These are phyloP conservation scores for Lumnitzera littorea DNA, from an alignment of 345 rosid genomes.

Conservation along the genomic window DNA sequence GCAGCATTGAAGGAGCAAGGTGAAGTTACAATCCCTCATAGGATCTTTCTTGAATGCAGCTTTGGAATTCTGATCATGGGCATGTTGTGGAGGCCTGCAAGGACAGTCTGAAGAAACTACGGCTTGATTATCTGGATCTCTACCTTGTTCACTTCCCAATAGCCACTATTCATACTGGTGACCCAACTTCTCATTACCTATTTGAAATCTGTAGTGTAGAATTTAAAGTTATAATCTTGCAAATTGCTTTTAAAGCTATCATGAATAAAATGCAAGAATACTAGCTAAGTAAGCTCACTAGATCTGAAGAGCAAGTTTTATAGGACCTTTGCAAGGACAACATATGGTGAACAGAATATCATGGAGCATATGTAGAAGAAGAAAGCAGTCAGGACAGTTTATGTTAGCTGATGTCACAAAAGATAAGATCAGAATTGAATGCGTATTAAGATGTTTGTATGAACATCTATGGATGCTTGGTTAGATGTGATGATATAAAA, in stretches of 20 bases:
- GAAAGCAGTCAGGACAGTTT: too few relatives aligned
- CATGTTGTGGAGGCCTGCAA: slow-evolving; percentile 84
- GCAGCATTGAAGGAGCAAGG: background rate
- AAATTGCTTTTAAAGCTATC: background rate
- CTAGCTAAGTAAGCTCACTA: too few relatives aligned
- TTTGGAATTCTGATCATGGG: slow-evolving; percentile 96
- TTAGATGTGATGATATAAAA: too few relatives aligned
- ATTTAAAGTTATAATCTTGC: background rate
- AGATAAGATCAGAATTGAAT: too few relatives aligned
- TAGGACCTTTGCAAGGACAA: too few relatives aligned
- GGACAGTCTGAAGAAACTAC: slow-evolving; percentile 82
- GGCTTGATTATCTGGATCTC: slow-evolving; percentile 80
- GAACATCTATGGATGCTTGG: too few relatives aligned
- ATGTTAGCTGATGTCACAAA: too few relatives aligned
- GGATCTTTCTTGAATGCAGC: slow-evolving; percentile 26
- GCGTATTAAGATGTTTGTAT: too few relatives aligned
- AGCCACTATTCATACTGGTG: slow-evolving; percentile 79
- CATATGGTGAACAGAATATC: too few relatives aligned
- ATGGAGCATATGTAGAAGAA: too few relatives aligned
- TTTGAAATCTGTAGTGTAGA: background rate
- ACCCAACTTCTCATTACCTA: background rate
- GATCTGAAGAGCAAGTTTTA: too few relatives aligned
- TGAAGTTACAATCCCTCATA: background rate
- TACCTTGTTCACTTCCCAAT: slow-evolving; percentile 84
- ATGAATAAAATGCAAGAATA: too few relatives aligned